Evolutionary conservation across 2,329 filamentous ascomycete genomes (phyloP).

Genomic region (Aspergillus fumigatus): DNA sequence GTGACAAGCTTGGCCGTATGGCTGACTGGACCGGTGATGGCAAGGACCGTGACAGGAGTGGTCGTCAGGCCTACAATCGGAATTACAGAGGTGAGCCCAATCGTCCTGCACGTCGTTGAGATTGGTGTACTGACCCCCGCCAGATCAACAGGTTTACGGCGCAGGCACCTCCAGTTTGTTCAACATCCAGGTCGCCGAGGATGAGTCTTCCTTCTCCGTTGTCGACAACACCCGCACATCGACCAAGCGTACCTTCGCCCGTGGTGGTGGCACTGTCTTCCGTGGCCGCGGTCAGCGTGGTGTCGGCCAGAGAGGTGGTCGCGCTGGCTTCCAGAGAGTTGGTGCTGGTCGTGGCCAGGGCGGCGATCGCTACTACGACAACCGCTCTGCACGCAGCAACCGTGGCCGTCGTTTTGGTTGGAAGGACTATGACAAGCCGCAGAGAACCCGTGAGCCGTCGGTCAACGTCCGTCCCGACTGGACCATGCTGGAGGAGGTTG

Average conservation of each 20-base stretch:
- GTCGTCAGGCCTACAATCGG: conserved; percentile 83
- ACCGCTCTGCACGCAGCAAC: conserved; percentile 64
- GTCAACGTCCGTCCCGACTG: conserved; percentile 96
- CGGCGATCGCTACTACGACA: conserved; percentile 63
- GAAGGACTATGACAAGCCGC: conserved; percentile 98
- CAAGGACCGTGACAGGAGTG: conserved; percentile 68
- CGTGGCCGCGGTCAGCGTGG: conserved; percentile 73
- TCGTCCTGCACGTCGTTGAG: neutral
- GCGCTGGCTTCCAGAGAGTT: conserved; percentile 69
- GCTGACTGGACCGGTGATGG: conserved; percentile 94
- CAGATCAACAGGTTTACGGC: conserved; percentile 96
- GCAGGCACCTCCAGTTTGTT: conserved; percentile 82
- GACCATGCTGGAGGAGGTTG: conserved; percentile 95
- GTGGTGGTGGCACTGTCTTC: conserved; percentile 85
- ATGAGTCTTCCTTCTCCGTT: conserved; percentile 95
- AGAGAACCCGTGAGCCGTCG: conserved; percentile 90
- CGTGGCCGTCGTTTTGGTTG: conserved; percentile 87
- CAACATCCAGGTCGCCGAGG: conserved; percentile 85
- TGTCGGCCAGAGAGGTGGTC: conserved; percentile 64
- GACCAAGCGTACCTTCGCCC: conserved; percentile 74
- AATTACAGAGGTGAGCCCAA: conserved; percentile 73
- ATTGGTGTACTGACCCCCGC: conserved; percentile 1
- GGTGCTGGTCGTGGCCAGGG: conserved; percentile 65
- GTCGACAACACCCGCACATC: conserved; percentile 92
- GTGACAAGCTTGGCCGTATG: conserved; percentile 98